These are phyloP conservation scores for Globisporangium takayamanum DNA, from an alignment of 352 stramenopile species.

Conservation along the genomic window DNA sequence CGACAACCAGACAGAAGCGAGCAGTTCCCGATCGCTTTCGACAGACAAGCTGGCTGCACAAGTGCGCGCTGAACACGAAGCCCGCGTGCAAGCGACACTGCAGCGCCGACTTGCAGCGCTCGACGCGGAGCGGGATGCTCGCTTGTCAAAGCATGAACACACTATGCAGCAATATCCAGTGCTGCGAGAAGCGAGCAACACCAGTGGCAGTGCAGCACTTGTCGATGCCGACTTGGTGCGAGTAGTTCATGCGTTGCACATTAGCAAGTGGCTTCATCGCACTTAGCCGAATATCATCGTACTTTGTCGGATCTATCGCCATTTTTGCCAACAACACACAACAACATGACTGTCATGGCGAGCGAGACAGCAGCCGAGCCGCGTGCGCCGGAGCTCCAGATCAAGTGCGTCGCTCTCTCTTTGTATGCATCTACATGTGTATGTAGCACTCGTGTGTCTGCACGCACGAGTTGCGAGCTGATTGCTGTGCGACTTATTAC, in stretches of 20 bases:
- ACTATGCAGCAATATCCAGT: background rate
- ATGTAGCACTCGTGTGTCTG: background rate
- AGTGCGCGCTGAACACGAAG: slow-evolving; percentile 5
- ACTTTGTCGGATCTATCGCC: background rate
- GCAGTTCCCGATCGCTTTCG: background rate
- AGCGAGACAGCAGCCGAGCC: slow-evolving; percentile 9
- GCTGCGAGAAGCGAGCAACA: background rate
- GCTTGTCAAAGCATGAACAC: background rate
- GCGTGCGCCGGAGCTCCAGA: slow-evolving; percentile 30
- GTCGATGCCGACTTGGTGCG: slow-evolving; percentile 29
- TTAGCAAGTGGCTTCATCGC: slow-evolving; percentile 10
- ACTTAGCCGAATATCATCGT: background rate
- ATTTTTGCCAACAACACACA: background rate
- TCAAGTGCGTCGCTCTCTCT: slow-evolving; percentile 37
- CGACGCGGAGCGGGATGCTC: background rate
- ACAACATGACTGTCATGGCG: slow-evolving; percentile 1
- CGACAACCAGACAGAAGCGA: background rate
- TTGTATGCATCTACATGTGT: background rate
- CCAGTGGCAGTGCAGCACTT: background rate
- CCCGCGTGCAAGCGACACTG: slow-evolving; percentile 6
- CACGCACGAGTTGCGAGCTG: background rate
- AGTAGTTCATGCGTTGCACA: slow-evolving; percentile 29
- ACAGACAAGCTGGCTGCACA: background rate
- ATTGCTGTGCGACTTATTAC: background rate
- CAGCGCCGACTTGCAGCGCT: slow-evolving; percentile 5